A percentile compares a stretch with the other conserved stretches of the same genome.
Evolutionary conservation across 495 filamentous ascomycete species (phyloP).

Genomic region (Penicillium coffeae): DNA sequence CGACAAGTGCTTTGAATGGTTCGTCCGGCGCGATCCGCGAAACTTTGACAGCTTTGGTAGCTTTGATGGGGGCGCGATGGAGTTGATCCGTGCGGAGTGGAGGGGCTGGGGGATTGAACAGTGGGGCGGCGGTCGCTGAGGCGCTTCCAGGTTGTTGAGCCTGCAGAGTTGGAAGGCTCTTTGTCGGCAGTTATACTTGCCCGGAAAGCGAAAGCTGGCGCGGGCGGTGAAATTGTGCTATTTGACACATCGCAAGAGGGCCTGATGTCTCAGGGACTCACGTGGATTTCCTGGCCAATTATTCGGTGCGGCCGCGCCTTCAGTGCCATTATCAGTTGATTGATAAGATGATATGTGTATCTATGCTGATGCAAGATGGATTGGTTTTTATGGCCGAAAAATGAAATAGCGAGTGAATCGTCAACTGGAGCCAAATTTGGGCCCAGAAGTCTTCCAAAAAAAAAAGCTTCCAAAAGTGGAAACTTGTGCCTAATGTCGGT

Average conservation of each 20-base stretch:
- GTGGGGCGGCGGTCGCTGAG: neutral
- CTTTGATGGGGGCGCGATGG: constrained; percentile 15
- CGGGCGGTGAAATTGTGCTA: neutral
- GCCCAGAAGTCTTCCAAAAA: neutral
- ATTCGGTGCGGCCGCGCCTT: too few relatives aligned
- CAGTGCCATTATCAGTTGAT: too few relatives aligned
- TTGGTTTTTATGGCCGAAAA: too few relatives aligned
- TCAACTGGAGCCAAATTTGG: neutral
- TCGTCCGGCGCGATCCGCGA: neutral
- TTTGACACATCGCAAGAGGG: too few relatives aligned
- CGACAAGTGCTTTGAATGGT: neutral
- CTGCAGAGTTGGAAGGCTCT: neutral
- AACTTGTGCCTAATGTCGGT: too few relatives aligned
- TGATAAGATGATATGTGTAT: too few relatives aligned
- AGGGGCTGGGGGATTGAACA: neutral
- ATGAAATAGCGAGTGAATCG: neutral
- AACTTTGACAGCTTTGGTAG: constrained; percentile 13
- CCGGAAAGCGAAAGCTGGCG: neutral
- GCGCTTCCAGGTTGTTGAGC: neutral
- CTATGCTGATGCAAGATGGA: too few relatives aligned
- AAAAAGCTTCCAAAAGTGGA: too few relatives aligned
- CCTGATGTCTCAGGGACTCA: too few relatives aligned
- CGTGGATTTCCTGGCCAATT: too few relatives aligned
- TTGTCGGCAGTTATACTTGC: neutral
- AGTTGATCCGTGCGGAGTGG: constrained; percentile 21